phyloP scores from a whole-genome alignment of 176 grass and related monocot species.

The Carex scoparia region DNA sequence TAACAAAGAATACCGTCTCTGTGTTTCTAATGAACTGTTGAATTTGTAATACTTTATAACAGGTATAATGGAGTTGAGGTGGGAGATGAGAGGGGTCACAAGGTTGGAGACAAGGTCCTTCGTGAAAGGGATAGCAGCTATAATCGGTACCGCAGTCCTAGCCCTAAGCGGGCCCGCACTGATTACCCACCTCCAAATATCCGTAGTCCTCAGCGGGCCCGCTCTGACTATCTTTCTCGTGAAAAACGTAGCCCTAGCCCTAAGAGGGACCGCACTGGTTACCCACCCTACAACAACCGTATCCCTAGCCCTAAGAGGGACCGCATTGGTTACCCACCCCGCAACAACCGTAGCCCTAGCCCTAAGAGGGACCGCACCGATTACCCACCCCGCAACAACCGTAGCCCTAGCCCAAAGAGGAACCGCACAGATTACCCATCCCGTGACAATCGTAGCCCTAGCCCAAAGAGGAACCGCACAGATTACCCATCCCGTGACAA shows the following conservation, averaged over 20 bases:
- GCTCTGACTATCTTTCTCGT: not conserved
- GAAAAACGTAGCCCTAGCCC: not conserved
- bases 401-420: slow-evolving; percentile 19
- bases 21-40: not conserved
- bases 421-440: not conserved
- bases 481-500: slow-evolving; percentile 29
- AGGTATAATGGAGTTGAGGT: slow-evolving; percentile 5
- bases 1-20: not conserved
- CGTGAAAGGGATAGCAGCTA: not conserved
- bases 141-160: slow-evolving; percentile 14
- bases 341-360: not conserved
- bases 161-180: not conserved
- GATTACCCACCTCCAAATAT: not conserved
- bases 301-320: slow-evolving; percentile 12
- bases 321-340: slow-evolving; percentile 22
- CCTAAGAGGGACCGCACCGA: not conserved
- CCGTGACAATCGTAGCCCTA: not conserved
- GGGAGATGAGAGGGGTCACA: not conserved
- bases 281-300: not conserved
- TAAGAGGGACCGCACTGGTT: not conserved
- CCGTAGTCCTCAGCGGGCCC: slow-evolving; percentile 22
- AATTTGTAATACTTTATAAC: not conserved
- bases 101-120: not conserved
- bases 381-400: not conserved
- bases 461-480: slow-evolving; percentile 18